Evolutionary conservation across 1,284 basidiomycete species (phyloP).

Genomic region (Ceraceosorus guamensis): DNA sequence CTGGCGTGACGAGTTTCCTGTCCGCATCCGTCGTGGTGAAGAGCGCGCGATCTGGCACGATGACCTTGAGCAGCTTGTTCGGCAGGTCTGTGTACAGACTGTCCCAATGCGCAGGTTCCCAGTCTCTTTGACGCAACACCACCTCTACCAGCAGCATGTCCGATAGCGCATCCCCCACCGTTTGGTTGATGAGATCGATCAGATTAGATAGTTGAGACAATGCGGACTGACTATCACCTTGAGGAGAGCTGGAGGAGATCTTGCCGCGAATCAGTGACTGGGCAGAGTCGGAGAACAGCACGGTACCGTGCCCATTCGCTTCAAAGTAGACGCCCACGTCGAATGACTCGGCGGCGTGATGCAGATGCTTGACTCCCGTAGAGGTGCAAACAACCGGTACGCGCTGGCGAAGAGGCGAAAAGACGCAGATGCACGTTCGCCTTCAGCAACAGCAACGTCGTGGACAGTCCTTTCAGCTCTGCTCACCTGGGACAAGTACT

Average conservation of each 20-base stretch:
- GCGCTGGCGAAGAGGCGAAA: slow-evolving; percentile 53
- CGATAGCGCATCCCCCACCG: slow-evolving; percentile 92
- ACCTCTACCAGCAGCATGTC: slow-evolving; percentile 94
- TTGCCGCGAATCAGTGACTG: slow-evolving; percentile 48
- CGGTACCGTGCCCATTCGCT: slow-evolving; percentile 97
- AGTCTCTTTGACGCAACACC: slow-evolving; percentile 65
- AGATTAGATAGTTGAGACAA: slow-evolving; percentile 57
- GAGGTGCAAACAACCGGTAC: slow-evolving; percentile 90
- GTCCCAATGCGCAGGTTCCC: slow-evolving; percentile 72
- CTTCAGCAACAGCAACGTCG: neutral
- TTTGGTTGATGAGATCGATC: slow-evolving; percentile 87
- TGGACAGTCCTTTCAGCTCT: neutral
- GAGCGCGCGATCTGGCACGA: slow-evolving; percentile 70
- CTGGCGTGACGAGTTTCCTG: slow-evolving; percentile 71
- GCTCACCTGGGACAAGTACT: slow-evolving; percentile 59
- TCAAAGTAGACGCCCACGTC: slow-evolving; percentile 98
- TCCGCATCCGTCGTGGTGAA: slow-evolving; percentile 95
- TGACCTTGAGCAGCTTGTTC: slow-evolving; percentile 92
- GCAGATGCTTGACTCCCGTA: slow-evolving; percentile 96
- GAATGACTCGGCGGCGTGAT: slow-evolving; percentile 90
- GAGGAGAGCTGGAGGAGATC: slow-evolving; percentile 67
- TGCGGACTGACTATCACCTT: slow-evolving; percentile 70
- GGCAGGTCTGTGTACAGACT: slow-evolving; percentile 87
- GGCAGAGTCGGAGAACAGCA: slow-evolving; percentile 69
- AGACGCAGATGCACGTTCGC: neutral